phyloP scores from a whole-genome alignment of 1,284 basidiomycete genomes.

The Trichosporon sp. region DNA sequence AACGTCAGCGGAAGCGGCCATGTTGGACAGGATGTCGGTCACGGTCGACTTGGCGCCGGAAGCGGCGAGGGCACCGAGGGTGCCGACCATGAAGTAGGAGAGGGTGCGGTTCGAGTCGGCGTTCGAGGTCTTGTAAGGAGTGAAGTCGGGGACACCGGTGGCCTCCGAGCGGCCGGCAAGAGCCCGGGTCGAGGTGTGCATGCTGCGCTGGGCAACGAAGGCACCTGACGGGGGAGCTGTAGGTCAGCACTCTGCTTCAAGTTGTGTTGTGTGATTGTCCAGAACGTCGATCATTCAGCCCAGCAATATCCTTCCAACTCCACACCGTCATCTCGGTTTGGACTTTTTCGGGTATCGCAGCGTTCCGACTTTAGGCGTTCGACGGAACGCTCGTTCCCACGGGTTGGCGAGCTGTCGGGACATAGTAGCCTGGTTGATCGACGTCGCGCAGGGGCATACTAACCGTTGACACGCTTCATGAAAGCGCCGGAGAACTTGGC shows the following conservation, averaged over 20 bases:
- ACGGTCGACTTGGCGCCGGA: conserved; percentile 92
- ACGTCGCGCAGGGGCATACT: conserved; percentile 46
- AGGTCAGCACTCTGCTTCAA: conserved; percentile 15
- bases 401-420: neutral
- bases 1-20: conserved; percentile 97
- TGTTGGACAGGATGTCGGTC: conserved; percentile 91
- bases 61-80: conserved; percentile 90
- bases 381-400: neutral
- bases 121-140: conserved; percentile 72
- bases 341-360: conserved; percentile 17
- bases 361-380: conserved; percentile 3
- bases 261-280: neutral
- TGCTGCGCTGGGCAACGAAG: conserved; percentile 62
- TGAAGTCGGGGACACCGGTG: conserved; percentile 83
- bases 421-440: neutral
- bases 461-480: conserved; percentile 65
- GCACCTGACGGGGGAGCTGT: conserved; percentile 60
- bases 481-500: conserved; percentile 66
- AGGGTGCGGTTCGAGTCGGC: conserved; percentile 77
- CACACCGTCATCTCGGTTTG: neutral
- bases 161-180: conserved; percentile 54
- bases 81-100: conserved; percentile 97
- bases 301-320: neutral
- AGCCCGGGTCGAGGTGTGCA: conserved; percentile 62
- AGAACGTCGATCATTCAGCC: neutral